A percentile compares a stretch with the other conserved stretches of the same genome.
Evolutionary conservation across 768 basidiomycete genomes (phyloP).

Genomic region (Albatrellus ellisii): DNA sequence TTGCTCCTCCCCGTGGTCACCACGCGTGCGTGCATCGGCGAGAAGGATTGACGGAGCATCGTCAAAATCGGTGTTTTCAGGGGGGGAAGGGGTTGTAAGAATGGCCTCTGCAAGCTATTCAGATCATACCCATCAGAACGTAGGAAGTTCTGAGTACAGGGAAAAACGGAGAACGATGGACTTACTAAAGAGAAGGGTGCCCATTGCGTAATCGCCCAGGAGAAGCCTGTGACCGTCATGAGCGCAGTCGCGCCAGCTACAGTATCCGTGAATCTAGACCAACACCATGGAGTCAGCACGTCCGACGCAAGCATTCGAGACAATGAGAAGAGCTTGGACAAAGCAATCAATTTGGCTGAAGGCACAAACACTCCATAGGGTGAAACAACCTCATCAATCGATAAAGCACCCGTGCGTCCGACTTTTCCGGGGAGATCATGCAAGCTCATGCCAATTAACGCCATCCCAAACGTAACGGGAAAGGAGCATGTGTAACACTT

Average conservation of each 20-base stretch:
- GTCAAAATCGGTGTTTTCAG: constrained; percentile 14
- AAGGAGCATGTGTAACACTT: no score
- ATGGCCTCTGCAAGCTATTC: constrained; percentile 70
- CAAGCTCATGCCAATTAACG: no score
- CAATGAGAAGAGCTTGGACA: no score
- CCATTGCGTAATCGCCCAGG: constrained; percentile 92
- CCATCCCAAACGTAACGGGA: no score
- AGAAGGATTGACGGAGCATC: constrained; percentile 26
- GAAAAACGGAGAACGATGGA: no score
- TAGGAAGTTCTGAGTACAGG: not conserved
- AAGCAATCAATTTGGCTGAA: not conserved
- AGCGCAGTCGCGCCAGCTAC: constrained; percentile 63
- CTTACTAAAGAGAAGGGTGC: constrained; percentile 81
- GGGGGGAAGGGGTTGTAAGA: constrained; percentile 40
- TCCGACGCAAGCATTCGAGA: no score
- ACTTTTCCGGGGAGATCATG: no score
- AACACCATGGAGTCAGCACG: no score
- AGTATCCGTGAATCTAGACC: constrained; percentile 57
- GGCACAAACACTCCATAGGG: not conserved
- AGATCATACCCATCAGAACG: not conserved
- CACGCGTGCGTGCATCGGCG: constrained; percentile 23
- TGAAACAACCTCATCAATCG: no score
- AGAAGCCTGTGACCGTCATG: constrained; percentile 71
- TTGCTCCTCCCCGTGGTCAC: constrained; percentile 17
- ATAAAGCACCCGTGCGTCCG: no score